Base-by-base conservation (phyloP, 2,329 filamentous ascomycete species). In the Fusarium avenaceum region DNA sequence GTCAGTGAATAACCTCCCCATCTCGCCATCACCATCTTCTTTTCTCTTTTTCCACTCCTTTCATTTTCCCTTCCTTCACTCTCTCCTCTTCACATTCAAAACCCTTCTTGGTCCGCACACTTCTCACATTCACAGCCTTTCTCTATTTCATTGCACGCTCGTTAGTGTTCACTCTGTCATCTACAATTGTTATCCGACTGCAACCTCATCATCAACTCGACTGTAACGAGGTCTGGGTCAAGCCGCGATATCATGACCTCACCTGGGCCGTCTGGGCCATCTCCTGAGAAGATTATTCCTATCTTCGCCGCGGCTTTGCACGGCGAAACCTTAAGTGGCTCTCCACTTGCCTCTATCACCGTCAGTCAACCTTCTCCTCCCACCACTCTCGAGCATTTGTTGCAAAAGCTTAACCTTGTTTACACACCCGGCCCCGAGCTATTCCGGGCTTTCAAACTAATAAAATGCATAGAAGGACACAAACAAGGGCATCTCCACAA, bases 1-100 rank as follows among this genome's bases (percentile, higher is more conserved):
- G 64, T 66, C 72, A 70, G 74, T 73, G 72, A 74, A 70, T 73
- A 76, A 72, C 74, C 63, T 67, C 60, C 72, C 58, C 66, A 42
- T 17, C 45, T 30, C 59, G 70, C 56, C 66, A 42, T 52, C 43
- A 49, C 61, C 46, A 43, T 59, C 63, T 57, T 57, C 53, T 58
- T 50, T 61, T 60, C 60, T 50, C 53, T 57, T 62, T 45, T 46
- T 56, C 51, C 54, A 58, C 54, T 51, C 35, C 17, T 17, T 33
- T 33, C 30, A 33, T 7, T 38, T 19, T 9, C 9, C 17, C 33
- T 38, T 38, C 57, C 62, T 63, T 63, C 59, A 52, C 40, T 40
- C 58, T 53, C 50, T 47, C 58, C 45, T 55, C 58, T 44, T 22
- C 52, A 63, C 39, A 48, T 66, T 55, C 62, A 59, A 67, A 62